Evolutionary conservation across 805 yeast species (phyloP), one percentile per base, ranked within the genome.

Genomic region (Metschnikowia koreensis): DNA sequence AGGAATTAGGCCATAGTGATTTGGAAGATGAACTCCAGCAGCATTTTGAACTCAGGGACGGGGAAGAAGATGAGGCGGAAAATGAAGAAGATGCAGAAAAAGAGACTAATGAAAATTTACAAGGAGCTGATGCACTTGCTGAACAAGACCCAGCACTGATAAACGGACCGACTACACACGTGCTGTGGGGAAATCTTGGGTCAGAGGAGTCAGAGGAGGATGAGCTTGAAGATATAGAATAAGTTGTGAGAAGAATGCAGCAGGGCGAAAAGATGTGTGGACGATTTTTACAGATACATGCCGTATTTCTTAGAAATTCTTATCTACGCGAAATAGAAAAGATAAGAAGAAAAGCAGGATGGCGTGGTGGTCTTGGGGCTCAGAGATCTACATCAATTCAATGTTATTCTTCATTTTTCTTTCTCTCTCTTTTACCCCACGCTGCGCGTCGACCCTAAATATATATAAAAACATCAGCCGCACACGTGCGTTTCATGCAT

Each of bases 171-270:
- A 8, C 28, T 7, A 17, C 51, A 3, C 51, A 27, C n/a, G 51
- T 48, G 13, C 42, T 37, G 45, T 49, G 52, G 52, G 52, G 48
- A 27, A 42, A 44, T 17, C 34, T 22, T 17, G 50, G 38, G 15
- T 46, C 48, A 34, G 48, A 49, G 16, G 57, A 54, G 41, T 54
- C 58, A 12, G 58, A 51, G 40, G 55, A 54, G 11, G 58, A 55
- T 22, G 56, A 55, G 26, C 38, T 55, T 13, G 58, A 52, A 39
- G 58, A 55, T 34, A 16, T 52, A n/a, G 48, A 44, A 29, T 48
- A 31, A 31, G 34, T 10, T 31, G 34, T 31, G 34, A 31, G 33
- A 29, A 10, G 31, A 39, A 33, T 33, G 36, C n/a, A n/a, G n/a
- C n/a, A n/a, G n/a, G n/a, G n/a, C n/a, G n/a, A n/a, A n/a, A n/a